Percentiles rank a stretch among this genome's conserved stretches.
phyloP scores from a whole-genome alignment of 2,329 filamentous ascomycete species.

The Microcyclosporella mali region DNA sequence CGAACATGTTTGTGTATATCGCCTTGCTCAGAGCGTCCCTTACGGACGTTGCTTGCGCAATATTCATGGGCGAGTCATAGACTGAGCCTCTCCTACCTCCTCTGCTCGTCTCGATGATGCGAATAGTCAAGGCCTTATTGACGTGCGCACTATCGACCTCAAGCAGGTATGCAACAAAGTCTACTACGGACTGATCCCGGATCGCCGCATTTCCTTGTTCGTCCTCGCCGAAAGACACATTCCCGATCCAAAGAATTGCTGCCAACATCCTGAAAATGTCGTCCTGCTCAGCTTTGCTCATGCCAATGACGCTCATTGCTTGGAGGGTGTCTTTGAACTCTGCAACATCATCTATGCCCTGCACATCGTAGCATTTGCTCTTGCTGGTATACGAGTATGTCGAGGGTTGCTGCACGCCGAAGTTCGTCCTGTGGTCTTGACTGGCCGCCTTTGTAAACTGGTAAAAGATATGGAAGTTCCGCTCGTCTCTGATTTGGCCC shows the following conservation, averaged over 20 bases:
- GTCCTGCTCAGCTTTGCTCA: constrained; percentile 83
- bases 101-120: constrained; percentile 68
- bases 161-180: constrained; percentile 89
- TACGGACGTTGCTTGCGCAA: constrained; percentile 76
- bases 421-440: constrained; percentile 78
- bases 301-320: constrained; percentile 90
- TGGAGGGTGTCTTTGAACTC: constrained; percentile 87
- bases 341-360: constrained; percentile 83
- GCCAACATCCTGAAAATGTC: constrained; percentile 94
- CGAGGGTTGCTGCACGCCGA: constrained; percentile 84
- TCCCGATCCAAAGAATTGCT: constrained; percentile 88
- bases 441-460: constrained; percentile 95
- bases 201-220: constrained; percentile 84
- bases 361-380: constrained; percentile 91
- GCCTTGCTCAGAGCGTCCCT: constrained; percentile 88
- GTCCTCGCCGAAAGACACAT: constrained; percentile 84
- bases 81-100: constrained; percentile 61
- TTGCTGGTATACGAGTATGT: constrained; percentile 90
- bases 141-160: constrained; percentile 78
- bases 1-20: constrained; percentile 96
- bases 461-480: constrained; percentile 99
- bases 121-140: constrained; percentile 80
- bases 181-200: constrained; percentile 80
- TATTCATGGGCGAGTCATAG: constrained; percentile 74
- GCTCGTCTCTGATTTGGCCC: constrained; percentile 88